Base-by-base conservation (phyloP, 106 monocot species). In the Dioscorea zingiberensis region DNA sequence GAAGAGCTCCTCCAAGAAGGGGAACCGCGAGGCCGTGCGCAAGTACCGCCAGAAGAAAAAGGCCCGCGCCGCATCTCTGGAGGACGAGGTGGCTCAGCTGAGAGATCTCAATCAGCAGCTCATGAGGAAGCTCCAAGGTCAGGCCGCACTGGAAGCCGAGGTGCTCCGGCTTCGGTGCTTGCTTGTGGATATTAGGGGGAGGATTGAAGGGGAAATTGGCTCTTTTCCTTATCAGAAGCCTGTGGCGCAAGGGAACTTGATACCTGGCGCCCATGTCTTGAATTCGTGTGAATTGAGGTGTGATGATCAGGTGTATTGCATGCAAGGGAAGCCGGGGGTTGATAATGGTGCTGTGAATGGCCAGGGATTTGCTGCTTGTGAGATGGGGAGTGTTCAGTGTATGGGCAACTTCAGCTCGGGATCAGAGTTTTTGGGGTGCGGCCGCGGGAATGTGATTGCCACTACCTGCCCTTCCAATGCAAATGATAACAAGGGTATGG, bases 1-100 rank as follows among this genome's bases (percentile, higher is more conserved):
- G 27, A 81, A 89, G 71, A 48, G 26, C 47, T 46, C 77, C 12
- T 21, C 66, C 23, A 91, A 91, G 66, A 88, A 86, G 58, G 83
- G 88, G 14, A 91, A 92, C 47, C 60, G 88, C 14, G 91, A 82
- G 44, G 91, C 94, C 0, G 94, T 95, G 18, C 70, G 90, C 22
- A 93, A 85, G 78, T 93, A 91, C 70, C 56, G 97, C 2, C 74
- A 88, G 81, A 97, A 88, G 84, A 91, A 86, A 81, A 97, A 91
- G 68, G 97, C 97, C 0, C 66, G 71, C 24, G 73, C 85, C 0
- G 88, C 92, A 0, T 91, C 88, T 0, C 38, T 97, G 65, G 97
- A 92, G 75, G 91, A 97, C 1, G 97, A 97, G 73, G 84, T 88
- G 2, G 73, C 66, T 28, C 85, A 83, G 10, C 47, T 97, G 62